These are phyloP conservation scores for Trametes cinnabarina DNA, from an alignment of 768 basidiomycete genomes.

Conservation along the genomic window DNA sequence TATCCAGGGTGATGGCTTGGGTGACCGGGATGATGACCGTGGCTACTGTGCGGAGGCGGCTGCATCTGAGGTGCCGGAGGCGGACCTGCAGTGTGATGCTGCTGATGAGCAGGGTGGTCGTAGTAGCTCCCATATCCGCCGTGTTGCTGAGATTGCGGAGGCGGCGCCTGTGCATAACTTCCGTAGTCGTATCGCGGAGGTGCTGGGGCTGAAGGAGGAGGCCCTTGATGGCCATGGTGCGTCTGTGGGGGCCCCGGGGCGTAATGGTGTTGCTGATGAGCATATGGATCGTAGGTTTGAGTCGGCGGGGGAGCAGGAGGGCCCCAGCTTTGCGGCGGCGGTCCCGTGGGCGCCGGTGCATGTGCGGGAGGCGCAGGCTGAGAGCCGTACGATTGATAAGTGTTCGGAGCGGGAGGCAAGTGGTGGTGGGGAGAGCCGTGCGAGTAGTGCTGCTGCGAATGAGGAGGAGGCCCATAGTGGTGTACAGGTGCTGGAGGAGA, in stretches of 20 bases:
- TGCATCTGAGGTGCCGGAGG: slow-evolving; percentile 31
- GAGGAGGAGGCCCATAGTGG: slow-evolving; percentile 26
- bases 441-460: slow-evolving; percentile 29
- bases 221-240: slow-evolving; percentile 23
- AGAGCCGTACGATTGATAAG: slow-evolving; percentile 18
- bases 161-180: slow-evolving; percentile 16
- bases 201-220: slow-evolving; percentile 21
- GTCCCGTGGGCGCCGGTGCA: slow-evolving; percentile 20
- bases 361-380: slow-evolving; percentile 9
- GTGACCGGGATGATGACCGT: slow-evolving; percentile 26
- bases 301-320: slow-evolving; percentile 10
- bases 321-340: slow-evolving; percentile 15
- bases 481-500: slow-evolving; percentile 21
- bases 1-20: slow-evolving; percentile 22
- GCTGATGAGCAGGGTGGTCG: slow-evolving; percentile 20
- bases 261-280: slow-evolving; percentile 27
- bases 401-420: slow-evolving; percentile 15
- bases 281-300: slow-evolving; percentile 27
- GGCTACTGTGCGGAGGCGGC: slow-evolving; percentile 24
- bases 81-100: slow-evolving; percentile 23
- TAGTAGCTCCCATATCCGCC: slow-evolving; percentile 19
- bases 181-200: slow-evolving; percentile 19
- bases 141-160: slow-evolving; percentile 14
- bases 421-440: slow-evolving; percentile 20
- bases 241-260: slow-evolving; percentile 21